Percentiles rank a stretch among this genome's conserved stretches.
Conservation (phyloP, 2,329 filamentous ascomycete genomes). For the Fusarium sp. region DNA sequence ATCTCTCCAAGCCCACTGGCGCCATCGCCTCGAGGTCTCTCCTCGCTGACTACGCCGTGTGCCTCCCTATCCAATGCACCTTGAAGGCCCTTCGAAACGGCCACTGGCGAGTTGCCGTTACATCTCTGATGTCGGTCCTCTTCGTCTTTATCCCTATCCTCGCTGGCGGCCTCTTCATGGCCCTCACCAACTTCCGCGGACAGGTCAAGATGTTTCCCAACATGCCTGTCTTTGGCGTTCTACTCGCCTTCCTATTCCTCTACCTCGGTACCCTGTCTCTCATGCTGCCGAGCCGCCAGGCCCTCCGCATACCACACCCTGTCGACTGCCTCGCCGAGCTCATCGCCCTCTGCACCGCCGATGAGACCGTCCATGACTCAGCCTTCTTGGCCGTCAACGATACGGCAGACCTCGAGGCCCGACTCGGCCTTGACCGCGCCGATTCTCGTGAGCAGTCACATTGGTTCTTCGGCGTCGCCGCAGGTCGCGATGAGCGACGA, state of each 20-base stretch:
- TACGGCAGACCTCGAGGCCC: slow-evolving; percentile 75
- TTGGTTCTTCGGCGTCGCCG: slow-evolving; percentile 63
- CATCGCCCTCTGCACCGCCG: slow-evolving; percentile 80
- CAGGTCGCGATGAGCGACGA: slow-evolving; percentile 55
- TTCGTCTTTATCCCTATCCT: slow-evolving; percentile 75
- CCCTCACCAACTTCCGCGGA: slow-evolving; percentile 67
- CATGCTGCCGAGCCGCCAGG: slow-evolving; percentile 70
- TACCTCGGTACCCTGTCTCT: slow-evolving; percentile 74
- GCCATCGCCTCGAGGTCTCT: slow-evolving; percentile 72
- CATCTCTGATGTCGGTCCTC: slow-evolving; percentile 70
- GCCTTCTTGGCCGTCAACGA: slow-evolving; percentile 77
- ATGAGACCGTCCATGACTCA: slow-evolving; percentile 77
- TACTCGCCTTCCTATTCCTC: slow-evolving; percentile 78
- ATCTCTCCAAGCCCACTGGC: slow-evolving; percentile 68
- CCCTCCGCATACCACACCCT: slow-evolving; percentile 77
- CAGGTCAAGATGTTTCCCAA: slow-evolving; percentile 77
- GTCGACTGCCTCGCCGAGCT: slow-evolving; percentile 80
- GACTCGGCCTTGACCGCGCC: slow-evolving; percentile 69
- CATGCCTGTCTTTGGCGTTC: slow-evolving; percentile 77
- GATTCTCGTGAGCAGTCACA: slow-evolving; percentile 60
- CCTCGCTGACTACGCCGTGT: slow-evolving; percentile 77
- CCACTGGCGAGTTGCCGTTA: slow-evolving; percentile 73
- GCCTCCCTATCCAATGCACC: slow-evolving; percentile 70
- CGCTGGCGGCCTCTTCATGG: slow-evolving; percentile 79
- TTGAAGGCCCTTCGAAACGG: slow-evolving; percentile 68